A percentile compares a stretch with the other conserved stretches of the same genome.
Evolutionary conservation across 345 rosid genomes (phyloP).

Genomic region (Rhodamnia rubescens): DNA sequence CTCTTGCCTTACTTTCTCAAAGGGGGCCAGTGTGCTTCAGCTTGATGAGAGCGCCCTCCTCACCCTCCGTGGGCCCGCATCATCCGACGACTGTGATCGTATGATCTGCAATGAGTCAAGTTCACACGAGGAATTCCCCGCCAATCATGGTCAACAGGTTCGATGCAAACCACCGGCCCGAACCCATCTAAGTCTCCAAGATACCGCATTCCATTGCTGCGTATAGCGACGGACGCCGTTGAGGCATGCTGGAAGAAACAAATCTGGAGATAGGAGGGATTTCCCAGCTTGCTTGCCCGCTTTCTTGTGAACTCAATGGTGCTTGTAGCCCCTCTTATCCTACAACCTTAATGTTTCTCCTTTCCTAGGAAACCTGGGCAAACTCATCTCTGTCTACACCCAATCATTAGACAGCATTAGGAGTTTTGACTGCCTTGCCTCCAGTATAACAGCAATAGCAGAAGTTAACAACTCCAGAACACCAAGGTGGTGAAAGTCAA

Average conservation of each 20-base stretch:
- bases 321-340: neutral
- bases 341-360: neutral
- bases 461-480: neutral
- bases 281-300: neutral
- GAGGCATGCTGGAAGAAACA: neutral
- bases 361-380: neutral
- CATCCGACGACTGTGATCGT: neutral
- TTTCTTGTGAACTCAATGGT: neutral
- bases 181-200: neutral
- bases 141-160: neutral
- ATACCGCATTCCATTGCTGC: neutral
- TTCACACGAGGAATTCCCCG: neutral
- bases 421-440: neutral
- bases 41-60: neutral
- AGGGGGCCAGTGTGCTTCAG: neutral
- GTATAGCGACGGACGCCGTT: neutral
- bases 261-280: neutral
- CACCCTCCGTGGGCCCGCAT: neutral
- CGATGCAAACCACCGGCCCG: neutral
- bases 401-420: neutral
- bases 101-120: neutral
- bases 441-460: neutral
- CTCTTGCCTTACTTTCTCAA: neutral
- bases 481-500: neutral
- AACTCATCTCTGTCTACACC: neutral